Evolutionary conservation across 371 early-diverging fungal species (phyloP).

Genomic region (Funneliformis caledonium): DNA sequence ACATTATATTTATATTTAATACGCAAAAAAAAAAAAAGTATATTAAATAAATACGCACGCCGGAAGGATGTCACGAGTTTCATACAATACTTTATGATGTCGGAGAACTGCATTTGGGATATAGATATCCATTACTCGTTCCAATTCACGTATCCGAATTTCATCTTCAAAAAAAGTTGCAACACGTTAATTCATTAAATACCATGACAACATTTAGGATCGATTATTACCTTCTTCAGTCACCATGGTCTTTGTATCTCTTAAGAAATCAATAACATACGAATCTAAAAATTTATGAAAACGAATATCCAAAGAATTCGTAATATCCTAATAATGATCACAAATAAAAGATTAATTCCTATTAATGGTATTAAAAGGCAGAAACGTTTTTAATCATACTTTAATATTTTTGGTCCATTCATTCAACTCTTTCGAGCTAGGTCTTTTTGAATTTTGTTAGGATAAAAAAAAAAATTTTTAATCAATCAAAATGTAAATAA

Average conservation of each 20-base stretch:
- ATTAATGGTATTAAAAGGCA: not conserved
- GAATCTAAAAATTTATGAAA: not conserved
- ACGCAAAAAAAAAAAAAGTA: not conserved
- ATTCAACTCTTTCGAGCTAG: not conserved
- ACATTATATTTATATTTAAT: not conserved
- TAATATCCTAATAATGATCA: not conserved
- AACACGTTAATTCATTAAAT: not conserved
- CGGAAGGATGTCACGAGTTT: constrained; percentile 11
- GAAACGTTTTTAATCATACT: not conserved
- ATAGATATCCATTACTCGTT: constrained; percentile 17
- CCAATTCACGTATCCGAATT: not conserved
- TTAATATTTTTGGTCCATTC: constrained; percentile 14
- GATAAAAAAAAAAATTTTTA: not conserved
- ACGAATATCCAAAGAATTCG: not conserved
- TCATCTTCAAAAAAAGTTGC: constrained; percentile 2
- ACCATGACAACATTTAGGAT: not conserved
- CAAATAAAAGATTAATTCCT: not conserved
- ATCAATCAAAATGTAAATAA: not conserved
- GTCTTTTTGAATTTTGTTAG: not conserved
- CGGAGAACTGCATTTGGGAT: constrained; percentile 25
- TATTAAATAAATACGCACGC: constrained; percentile 8
- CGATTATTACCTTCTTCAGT: constrained; percentile 5
- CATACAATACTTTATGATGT: constrained; percentile 2
- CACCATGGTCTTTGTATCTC: not conserved
- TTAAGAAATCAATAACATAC: not conserved